phyloP scores from a whole-genome alignment of 2,329 filamentous ascomycete genomes.

The Sclerotinia subarctica region DNA sequence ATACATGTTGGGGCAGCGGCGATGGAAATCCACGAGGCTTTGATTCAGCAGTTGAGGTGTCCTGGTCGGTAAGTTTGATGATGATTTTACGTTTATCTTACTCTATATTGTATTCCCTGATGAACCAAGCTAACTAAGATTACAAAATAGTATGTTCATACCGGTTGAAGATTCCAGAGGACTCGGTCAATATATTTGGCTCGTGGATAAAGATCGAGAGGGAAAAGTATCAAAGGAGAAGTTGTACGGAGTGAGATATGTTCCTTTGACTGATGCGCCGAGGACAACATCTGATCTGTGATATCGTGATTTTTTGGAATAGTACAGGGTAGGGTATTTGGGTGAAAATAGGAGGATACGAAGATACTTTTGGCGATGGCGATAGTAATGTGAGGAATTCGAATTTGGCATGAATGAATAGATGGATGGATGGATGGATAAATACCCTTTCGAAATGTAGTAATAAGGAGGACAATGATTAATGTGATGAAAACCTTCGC shows the following conservation, averaged over 20 bases:
- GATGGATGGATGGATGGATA: no score
- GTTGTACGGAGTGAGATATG: constrained; percentile 71
- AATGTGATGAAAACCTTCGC: no score
- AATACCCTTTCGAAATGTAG: no score
- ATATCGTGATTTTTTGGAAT: neutral
- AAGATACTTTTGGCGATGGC: neutral
- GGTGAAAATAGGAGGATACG: neutral
- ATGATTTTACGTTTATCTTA: neutral
- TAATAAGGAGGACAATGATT: no score
- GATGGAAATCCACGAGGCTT: constrained; percentile 62
- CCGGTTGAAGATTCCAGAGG: constrained; percentile 59
- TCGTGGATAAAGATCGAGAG: constrained; percentile 66
- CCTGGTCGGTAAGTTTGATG: constrained; percentile 59
- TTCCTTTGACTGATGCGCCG: constrained; percentile 71
- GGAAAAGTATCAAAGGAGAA: constrained; percentile 60
- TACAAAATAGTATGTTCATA: constrained; percentile 62
- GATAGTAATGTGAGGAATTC: neutral
- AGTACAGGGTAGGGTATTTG: neutral
- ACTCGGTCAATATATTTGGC: constrained; percentile 56
- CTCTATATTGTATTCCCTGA: neutral
- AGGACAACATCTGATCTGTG: neutral
- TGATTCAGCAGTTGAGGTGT: constrained; percentile 73
- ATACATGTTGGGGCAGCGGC: constrained; percentile 95
- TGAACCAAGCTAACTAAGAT: neutral
- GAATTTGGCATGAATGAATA: neutral